phyloP scores from a whole-genome alignment of 2,329 filamentous ascomycete genomes.

The Ceratocystiopsis minuta region DNA sequence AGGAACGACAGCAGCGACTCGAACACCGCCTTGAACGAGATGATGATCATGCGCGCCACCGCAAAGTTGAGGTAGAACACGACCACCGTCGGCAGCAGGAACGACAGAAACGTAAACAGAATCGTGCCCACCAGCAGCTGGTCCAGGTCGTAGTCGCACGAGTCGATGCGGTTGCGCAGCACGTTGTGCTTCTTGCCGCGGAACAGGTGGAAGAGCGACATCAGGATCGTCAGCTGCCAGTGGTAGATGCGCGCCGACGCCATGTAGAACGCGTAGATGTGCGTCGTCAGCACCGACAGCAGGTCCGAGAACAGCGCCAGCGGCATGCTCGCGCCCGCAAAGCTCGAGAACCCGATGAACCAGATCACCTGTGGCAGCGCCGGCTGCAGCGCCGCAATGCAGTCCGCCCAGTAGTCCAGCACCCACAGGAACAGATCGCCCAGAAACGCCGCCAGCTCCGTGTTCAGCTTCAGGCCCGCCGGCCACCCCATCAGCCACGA shows the following conservation, averaged over 20 bases:
- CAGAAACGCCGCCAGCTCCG: slow-evolving; percentile 79
- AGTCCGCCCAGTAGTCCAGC: slow-evolving; percentile 89
- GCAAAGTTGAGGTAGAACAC: slow-evolving; percentile 98
- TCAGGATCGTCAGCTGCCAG: slow-evolving; percentile 93
- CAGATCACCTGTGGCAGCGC: slow-evolving; percentile 74
- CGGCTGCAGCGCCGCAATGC: slow-evolving; percentile 60
- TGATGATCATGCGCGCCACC: slow-evolving; percentile 84
- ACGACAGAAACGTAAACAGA: slow-evolving; percentile 86
- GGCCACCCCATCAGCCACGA: slow-evolving; percentile 93
- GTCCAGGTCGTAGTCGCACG: slow-evolving; percentile 95
- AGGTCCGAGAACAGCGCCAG: slow-evolving; percentile 92
- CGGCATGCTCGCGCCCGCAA: slow-evolving; percentile 91
- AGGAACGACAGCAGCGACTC: slow-evolving; percentile 85
- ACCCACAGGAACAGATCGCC: slow-evolving; percentile 96
- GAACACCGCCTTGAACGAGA: slow-evolving; percentile 74
- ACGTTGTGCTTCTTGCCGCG: slow-evolving; percentile 97
- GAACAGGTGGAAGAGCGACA: slow-evolving; percentile 96
- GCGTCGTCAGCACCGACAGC: slow-evolving; percentile 74
- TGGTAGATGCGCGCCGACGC: slow-evolving; percentile 94
- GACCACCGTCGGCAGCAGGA: slow-evolving; percentile 80
- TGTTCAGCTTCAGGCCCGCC: slow-evolving; percentile 87
- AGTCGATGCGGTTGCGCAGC: slow-evolving; percentile 90
- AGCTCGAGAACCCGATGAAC: slow-evolving; percentile 85
- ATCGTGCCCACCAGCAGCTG: slow-evolving; percentile 93
- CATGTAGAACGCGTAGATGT: slow-evolving; percentile 97